A percentile compares a stretch with the other conserved stretches of the same genome.
Conservation (phyloP, 148 eudicot genomes). For the Rhododendron simsii region DNA sequence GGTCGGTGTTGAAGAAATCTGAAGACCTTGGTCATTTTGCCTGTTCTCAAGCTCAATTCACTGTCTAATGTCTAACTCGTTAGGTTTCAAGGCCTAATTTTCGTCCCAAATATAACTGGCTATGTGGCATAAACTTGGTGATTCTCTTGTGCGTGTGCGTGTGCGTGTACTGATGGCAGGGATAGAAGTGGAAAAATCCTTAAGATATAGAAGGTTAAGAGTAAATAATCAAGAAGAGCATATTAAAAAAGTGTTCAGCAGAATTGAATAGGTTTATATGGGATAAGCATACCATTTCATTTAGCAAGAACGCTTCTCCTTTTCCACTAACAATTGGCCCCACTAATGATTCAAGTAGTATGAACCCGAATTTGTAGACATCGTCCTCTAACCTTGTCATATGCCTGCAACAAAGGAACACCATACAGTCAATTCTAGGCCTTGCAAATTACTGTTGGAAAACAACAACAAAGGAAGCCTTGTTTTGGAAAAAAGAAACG, state of each 20-base stretch:
- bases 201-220: background rate
- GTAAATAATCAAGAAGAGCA: background rate
- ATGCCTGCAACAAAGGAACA: conserved; percentile 34
- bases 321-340: conserved; percentile 52
- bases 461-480: background rate
- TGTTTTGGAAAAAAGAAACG: background rate
- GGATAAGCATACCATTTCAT: conserved; percentile 51
- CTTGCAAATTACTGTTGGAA: background rate
- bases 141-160: background rate
- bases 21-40: background rate
- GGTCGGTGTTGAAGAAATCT: background rate
- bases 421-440: background rate
- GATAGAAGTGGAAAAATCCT: background rate
- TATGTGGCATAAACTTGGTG: background rate
- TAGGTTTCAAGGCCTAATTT: background rate
- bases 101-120: background rate
- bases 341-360: conserved; percentile 65
- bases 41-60: background rate
- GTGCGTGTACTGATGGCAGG: background rate
- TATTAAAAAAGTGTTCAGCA: background rate
- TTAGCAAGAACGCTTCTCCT: conserved; percentile 59
- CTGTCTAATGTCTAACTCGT: background rate
- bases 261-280: background rate
- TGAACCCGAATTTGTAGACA: conserved; percentile 63
- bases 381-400: conserved; percentile 46